Percentiles rank a stretch among this genome's conserved stretches.
Conservation (phyloP, 345 rosid genomes). For the Luvunga scandens region DNA sequence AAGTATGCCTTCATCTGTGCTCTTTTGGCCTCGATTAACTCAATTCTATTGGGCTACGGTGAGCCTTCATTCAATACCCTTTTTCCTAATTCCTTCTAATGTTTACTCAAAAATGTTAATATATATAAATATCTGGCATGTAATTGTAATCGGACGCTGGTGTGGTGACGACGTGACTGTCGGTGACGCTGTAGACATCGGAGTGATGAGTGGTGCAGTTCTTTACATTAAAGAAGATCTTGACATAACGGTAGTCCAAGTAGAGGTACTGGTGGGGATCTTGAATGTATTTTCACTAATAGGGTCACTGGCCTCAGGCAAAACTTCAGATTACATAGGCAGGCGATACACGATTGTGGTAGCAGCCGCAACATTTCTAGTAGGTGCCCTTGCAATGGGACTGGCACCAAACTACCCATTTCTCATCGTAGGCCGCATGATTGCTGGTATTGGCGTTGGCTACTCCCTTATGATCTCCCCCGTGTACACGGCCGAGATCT, state of each 20-base stretch:
- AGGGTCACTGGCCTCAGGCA: slow-evolving; percentile 64
- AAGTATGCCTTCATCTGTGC: slow-evolving; percentile 41
- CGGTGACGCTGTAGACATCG: slow-evolving; percentile 42
- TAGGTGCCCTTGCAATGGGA: slow-evolving; percentile 68
- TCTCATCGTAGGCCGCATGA: slow-evolving; percentile 57
- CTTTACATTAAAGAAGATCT: slow-evolving; percentile 50
- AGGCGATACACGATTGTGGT: slow-evolving; percentile 62
- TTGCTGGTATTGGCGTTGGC: slow-evolving; percentile 80
- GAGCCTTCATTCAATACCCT: not conserved
- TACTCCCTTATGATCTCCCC: slow-evolving; percentile 69
- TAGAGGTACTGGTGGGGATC: slow-evolving; percentile 61
- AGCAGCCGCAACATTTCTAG: slow-evolving; percentile 57
- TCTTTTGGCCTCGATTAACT: slow-evolving; percentile 46
- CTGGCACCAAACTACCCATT: slow-evolving; percentile 50
- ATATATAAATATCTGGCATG: too few species aligned
- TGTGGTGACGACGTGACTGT: too few species aligned
- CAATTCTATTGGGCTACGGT: slow-evolving; percentile 52
- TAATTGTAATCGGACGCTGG: too few species aligned
- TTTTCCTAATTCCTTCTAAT: not conserved
- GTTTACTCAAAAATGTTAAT: not conserved
- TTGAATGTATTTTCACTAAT: slow-evolving; percentile 54
- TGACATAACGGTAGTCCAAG: slow-evolving; percentile 42
- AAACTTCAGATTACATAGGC: slow-evolving; percentile 67
- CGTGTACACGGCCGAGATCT: slow-evolving; percentile 54
- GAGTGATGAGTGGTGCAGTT: slow-evolving; percentile 71